A percentile compares a stretch with the other conserved stretches of the same genome.
These are phyloP conservation scores for Babesia divergens DNA, from an alignment of 169 alveolate species.

Conservation along the genomic window DNA sequence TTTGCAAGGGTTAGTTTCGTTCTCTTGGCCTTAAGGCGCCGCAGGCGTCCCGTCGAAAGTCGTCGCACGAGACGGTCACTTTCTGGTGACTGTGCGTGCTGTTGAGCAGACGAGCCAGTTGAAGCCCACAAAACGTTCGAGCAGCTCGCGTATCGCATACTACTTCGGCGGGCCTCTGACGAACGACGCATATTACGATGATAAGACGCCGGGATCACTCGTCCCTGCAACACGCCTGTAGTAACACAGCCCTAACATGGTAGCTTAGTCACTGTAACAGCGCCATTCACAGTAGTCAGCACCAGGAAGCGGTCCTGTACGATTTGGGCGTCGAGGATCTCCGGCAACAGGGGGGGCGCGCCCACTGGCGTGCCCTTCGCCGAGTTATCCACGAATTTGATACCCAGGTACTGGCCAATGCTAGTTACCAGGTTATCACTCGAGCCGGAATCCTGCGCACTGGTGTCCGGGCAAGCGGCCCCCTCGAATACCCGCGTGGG, in stretches of 20 bases:
- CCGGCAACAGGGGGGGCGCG: neutral
- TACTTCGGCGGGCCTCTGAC: conserved; percentile 65
- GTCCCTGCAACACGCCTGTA: conserved; percentile 56
- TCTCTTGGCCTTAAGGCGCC: neutral
- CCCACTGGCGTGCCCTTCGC: neutral
- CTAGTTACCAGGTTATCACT: conserved; percentile 26
- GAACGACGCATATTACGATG: conserved; percentile 59
- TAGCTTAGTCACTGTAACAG: conserved; percentile 37
- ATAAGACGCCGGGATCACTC: conserved; percentile 51
- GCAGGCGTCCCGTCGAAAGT: conserved; percentile 35
- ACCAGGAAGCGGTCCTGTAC: conserved; percentile 34
- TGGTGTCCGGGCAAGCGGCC: conserved; percentile 5
- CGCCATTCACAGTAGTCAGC: conserved; percentile 38
- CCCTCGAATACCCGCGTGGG: conserved; percentile 53
- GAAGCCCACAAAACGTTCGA: neutral
- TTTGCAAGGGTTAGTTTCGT: conserved; percentile 32
- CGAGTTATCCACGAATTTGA: conserved; percentile 12
- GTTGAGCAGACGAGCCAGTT: neutral
- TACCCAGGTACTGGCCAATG: conserved; percentile 50
- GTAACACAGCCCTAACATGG: conserved; percentile 21
- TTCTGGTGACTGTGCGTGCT: conserved; percentile 6
- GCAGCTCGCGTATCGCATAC: neutral
- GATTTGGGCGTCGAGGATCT: conserved; percentile 28
- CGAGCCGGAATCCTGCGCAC: neutral
- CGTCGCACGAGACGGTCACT: conserved; percentile 46